Evolutionary conservation across 306 rosid genomes (phyloP).

Genomic region (Inga laurina): DNA sequence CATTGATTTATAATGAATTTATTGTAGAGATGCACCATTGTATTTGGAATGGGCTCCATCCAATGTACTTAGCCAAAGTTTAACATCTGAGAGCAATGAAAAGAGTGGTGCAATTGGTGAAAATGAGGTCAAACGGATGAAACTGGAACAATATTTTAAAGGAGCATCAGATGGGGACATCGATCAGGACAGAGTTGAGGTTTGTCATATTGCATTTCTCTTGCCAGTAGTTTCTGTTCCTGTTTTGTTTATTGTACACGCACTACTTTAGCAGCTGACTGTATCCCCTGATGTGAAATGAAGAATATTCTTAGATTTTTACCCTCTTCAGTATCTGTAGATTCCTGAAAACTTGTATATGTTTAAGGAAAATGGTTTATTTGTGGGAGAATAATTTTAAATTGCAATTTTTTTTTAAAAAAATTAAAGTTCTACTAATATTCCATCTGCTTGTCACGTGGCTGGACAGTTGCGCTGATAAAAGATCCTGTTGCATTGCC

Average conservation of each 20-base stretch:
- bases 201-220: constrained; percentile 38
- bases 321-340: background rate
- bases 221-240: constrained; percentile 3
- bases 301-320: background rate
- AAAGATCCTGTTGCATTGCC: background rate
- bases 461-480: too few relatives aligned
- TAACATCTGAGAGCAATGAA: constrained; percentile 47
- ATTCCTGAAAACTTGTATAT: background rate
- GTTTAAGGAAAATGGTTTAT: background rate
- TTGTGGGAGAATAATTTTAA: background rate
- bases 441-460: too few relatives aligned
- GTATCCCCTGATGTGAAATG: background rate
- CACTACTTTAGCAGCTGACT: background rate
- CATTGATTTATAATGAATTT: constrained; percentile 18
- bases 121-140: constrained; percentile 63
- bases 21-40: constrained; percentile 79
- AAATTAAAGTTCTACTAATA: background rate
- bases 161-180: constrained; percentile 63
- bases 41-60: constrained; percentile 97
- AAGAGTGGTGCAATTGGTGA: constrained; percentile 49
- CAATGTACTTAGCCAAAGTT: constrained; percentile 59
- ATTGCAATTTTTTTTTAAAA: background rate
- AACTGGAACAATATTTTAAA: constrained; percentile 63
- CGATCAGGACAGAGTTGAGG: constrained; percentile 95
- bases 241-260: background rate